phyloP scores from a whole-genome alignment of 257 asterid species.

The Fraxinus cuspidata region DNA sequence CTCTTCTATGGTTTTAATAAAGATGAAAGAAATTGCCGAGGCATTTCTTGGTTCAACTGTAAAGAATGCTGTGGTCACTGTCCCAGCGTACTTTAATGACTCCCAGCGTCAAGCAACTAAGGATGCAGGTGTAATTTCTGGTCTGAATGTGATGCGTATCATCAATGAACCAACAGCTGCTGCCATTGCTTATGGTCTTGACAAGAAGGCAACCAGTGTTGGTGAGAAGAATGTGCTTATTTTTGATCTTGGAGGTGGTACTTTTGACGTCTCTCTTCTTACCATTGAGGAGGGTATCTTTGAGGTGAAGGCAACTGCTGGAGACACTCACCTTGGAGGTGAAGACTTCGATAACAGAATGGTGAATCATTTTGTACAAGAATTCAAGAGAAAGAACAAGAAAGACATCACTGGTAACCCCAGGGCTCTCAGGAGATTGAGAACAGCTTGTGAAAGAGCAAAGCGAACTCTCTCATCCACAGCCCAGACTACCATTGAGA shows the following conservation, averaged over 20 bases:
- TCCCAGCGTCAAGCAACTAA: constrained; percentile 1
- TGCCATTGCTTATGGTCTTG: constrained; percentile 1
- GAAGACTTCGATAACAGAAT: background rate
- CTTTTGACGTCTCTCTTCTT: background rate
- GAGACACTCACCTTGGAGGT: constrained; percentile 9
- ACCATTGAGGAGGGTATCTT: constrained; percentile 7
- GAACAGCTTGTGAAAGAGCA: constrained; percentile 4
- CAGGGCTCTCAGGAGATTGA: constrained; percentile 5
- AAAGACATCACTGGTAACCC: constrained; percentile 1
- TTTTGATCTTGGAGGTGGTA: constrained; percentile 9
- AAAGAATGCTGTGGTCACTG: constrained; percentile 1
- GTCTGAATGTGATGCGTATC: background rate
- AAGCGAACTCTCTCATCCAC: background rate
- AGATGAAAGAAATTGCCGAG: constrained; percentile 4
- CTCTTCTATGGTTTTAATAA: background rate
- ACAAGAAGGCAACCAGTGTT: constrained; percentile 5
- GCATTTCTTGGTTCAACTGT: constrained; percentile 1
- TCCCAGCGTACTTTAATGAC: background rate
- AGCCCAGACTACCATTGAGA: background rate
- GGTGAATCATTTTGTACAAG: constrained; percentile 1
- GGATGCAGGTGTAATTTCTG: constrained; percentile 11
- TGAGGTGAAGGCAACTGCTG: constrained; percentile 7
- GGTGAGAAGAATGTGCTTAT: background rate
- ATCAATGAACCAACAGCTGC: constrained; percentile 9
- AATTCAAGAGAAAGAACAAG: constrained; percentile 6